These are phyloP conservation scores for Podospora pseudopauciseta DNA, from an alignment of 495 filamentous ascomycete genomes.

Conservation along the genomic window DNA sequence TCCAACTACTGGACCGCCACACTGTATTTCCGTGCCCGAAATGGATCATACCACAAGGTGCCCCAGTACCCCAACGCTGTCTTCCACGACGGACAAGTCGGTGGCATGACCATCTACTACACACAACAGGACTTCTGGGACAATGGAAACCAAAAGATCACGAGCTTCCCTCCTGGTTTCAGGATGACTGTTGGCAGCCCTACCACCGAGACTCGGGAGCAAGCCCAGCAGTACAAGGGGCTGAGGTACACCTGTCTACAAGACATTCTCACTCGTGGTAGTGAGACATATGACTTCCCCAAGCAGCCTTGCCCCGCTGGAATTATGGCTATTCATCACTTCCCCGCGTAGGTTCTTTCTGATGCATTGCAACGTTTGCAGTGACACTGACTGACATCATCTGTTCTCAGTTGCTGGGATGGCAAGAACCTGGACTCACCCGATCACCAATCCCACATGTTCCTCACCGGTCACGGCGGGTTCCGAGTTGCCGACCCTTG, in stretches of 20 bases:
- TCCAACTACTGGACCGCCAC: slow-evolving; percentile 47
- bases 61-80: slow-evolving; percentile 26
- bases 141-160: slow-evolving; percentile 37
- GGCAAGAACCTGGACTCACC: slow-evolving; percentile 32
- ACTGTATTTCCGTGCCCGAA: slow-evolving; percentile 38
- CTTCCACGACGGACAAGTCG: slow-evolving; percentile 25
- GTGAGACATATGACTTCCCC: slow-evolving; percentile 34
- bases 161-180: slow-evolving; percentile 53
- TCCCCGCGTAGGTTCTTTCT: slow-evolving; percentile 35
- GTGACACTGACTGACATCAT: not conserved
- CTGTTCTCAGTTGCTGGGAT: slow-evolving; percentile 29
- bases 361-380: slow-evolving; percentile 8
- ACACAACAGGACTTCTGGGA: slow-evolving; percentile 37
- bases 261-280: slow-evolving; percentile 30
- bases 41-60: slow-evolving; percentile 39
- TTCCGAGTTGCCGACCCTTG: slow-evolving; percentile 32
- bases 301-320: slow-evolving; percentile 35
- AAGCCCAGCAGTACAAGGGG: slow-evolving; percentile 36
- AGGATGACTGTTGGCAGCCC: slow-evolving; percentile 72
- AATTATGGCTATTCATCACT: slow-evolving; percentile 42
- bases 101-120: slow-evolving; percentile 46
- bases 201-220: slow-evolving; percentile 29
- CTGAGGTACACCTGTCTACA: slow-evolving; percentile 42
- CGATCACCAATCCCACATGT: slow-evolving; percentile 41
- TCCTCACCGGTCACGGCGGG: slow-evolving; percentile 33